phyloP scores from a whole-genome alignment of 441 rosid genomes.

The Mallotus repandus region DNA sequence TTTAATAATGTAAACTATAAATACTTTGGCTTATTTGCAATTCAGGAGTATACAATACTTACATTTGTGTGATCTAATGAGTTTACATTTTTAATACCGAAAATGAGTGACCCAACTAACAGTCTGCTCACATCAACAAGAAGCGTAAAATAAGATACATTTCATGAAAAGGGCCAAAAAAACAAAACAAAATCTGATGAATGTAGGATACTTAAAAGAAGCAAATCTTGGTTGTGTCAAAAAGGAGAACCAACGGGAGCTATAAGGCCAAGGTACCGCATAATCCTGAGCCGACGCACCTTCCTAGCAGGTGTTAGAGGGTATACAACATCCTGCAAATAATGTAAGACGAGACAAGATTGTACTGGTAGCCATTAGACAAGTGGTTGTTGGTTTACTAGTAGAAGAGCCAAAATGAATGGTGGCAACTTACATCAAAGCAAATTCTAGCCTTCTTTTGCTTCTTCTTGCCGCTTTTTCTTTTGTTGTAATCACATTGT shows the following conservation, averaged over 20 bases:
- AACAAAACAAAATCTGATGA: too few relatives aligned
- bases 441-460: constrained; percentile 26
- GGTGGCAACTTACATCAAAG: constrained; percentile 28
- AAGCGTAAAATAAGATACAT: too few relatives aligned
- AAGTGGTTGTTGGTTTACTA: not conserved
- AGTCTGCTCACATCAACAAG: too few relatives aligned
- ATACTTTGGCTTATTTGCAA: too few relatives aligned
- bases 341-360: not conserved
- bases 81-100: too few relatives aligned
- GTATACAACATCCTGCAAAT: constrained; percentile 27
- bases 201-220: too few relatives aligned
- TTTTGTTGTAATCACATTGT: constrained; percentile 17
- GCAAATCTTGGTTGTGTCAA: constrained; percentile 1
- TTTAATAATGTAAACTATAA: too few relatives aligned
- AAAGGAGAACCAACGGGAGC: constrained; percentile 42
- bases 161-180: too few relatives aligned
- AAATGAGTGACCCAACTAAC: too few relatives aligned
- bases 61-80: too few relatives aligned
- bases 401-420: not conserved
- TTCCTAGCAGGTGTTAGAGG: constrained; percentile 23
- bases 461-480: constrained; percentile 30
- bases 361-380: not conserved
- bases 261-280: constrained; percentile 43
- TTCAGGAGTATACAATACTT: too few relatives aligned
- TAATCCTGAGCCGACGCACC: constrained; percentile 38